A percentile compares a stretch with the other conserved stretches of the same genome.
Evolutionary conservation across 148 eudicot species (phyloP).

Genomic region (Camellia japonica): DNA sequence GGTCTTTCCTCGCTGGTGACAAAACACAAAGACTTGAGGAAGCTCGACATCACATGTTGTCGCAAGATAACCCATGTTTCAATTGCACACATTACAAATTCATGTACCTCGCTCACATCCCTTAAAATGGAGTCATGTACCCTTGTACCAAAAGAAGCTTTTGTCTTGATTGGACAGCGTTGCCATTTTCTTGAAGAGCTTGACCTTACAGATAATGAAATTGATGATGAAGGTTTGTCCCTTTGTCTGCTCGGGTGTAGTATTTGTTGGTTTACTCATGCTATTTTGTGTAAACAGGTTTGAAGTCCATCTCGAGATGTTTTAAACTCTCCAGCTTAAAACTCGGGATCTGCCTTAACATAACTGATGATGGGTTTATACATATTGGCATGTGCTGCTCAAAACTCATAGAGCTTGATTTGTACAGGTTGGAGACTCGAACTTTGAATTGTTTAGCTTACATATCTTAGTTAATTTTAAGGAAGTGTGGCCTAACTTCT

Average conservation of each 20-base stretch:
- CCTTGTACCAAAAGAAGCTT: conserved; percentile 69
- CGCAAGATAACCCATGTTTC: conserved; percentile 70
- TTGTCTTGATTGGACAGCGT: conserved; percentile 70
- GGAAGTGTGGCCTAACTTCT: background rate
- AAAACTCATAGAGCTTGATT: conserved; percentile 78
- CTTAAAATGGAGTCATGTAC: conserved; percentile 85
- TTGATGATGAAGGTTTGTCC: conserved; percentile 75
- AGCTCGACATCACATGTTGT: conserved; percentile 87
- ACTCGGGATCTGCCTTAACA: conserved; percentile 79
- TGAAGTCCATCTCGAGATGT: conserved; percentile 83
- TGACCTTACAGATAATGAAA: conserved; percentile 85
- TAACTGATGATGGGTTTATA: conserved; percentile 67
- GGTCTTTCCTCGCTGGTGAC: conserved; percentile 73
- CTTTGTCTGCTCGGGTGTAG: conserved; percentile 3
- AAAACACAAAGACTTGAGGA: conserved; percentile 64
- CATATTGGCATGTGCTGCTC: conserved; percentile 66
- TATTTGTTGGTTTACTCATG: conserved; percentile 9
- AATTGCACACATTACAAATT: conserved; percentile 57
- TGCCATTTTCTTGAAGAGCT: conserved; percentile 85
- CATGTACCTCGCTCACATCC: conserved; percentile 63
- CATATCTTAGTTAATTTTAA: background rate
- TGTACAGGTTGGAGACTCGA: conserved; percentile 63
- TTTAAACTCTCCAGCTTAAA: conserved; percentile 57
- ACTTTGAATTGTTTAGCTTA: background rate
- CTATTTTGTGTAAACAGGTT: conserved; percentile 41